Evolutionary conservation across 1,139 yeast genomes (phyloP), one percentile per base, ranked within the genome.

Genomic region (Yamadazyma triangularis): DNA sequence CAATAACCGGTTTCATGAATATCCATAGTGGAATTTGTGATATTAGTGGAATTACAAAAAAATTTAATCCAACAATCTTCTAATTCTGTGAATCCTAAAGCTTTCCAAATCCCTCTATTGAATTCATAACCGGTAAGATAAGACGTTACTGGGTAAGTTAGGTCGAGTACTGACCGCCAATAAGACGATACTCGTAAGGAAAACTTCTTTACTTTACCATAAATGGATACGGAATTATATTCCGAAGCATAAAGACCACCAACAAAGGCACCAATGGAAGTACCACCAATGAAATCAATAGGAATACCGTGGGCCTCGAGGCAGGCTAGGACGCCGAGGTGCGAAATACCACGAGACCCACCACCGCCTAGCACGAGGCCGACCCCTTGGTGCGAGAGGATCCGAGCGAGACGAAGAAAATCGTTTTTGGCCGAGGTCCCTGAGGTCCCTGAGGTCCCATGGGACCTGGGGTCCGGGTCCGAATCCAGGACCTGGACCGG

Each of bases 281-380:
- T 91, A 4, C 98, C 98, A 0, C 98, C 98, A 33, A 91, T 77
- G 39, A 89, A 67, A 56, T 91, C 98, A 26, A 91, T 79, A 0
- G 98, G 98, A 8, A 91, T 85, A 0, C 96, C 97, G 36, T 79
- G 79, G 42, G 85, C 93, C 53, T 91, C 97, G n/a, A 91, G 61
- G 0, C 96, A 96, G 32, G 80, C 77, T n/a, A 91, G 77, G 3
- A 91, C 82, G 5, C 98, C 98, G 28, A 89, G 71, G 51, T 91
- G 98, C 7, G 96, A 77, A 11, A 91, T 72, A 2, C 98, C 98
- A 45, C 98, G 70, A 0, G 98, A 95, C 19, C 98, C 98, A 27
- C 98, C 98, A 10, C 98, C 98, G 4, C 98, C 98, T 7, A 91
- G 66, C 3, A 91, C 96, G 13, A 91, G 64, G 0, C 97, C 98